A percentile compares a stretch with the other conserved stretches of the same genome.
phyloP scores from a whole-genome alignment of 345 rosid genomes.

The Iberis pinnata region DNA sequence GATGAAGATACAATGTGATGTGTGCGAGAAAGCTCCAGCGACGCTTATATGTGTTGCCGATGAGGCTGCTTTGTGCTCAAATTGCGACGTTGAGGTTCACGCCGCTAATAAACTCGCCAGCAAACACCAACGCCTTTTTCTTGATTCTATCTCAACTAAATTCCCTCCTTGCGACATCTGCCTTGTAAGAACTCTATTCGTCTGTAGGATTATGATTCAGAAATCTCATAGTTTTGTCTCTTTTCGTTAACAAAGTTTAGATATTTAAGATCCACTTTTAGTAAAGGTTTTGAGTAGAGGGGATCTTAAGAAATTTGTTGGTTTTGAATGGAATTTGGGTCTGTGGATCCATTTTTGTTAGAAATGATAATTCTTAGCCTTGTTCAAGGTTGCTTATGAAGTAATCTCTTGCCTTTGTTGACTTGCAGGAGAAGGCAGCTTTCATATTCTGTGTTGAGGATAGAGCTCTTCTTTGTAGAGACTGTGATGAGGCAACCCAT shows the following conservation, averaged over 20 bases:
- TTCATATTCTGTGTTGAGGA: slow-evolving; percentile 98
- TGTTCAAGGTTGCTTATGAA: slow-evolving; percentile 2
- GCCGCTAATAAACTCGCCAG: slow-evolving; percentile 93
- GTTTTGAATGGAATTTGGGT: background rate
- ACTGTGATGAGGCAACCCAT: slow-evolving; percentile 80
- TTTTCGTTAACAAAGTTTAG: too few relatives aligned
- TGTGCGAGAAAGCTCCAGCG: slow-evolving; percentile 91
- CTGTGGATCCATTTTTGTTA: background rate
- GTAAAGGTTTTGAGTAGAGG: background rate
- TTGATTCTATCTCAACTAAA: slow-evolving; percentile 60
- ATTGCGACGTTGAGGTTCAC: slow-evolving; percentile 80
- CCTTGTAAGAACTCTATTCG: slow-evolving; percentile 41
- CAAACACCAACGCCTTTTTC: slow-evolving; percentile 96
- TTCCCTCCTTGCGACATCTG: slow-evolving; percentile 92
- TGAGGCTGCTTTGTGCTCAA: slow-evolving; percentile 83
- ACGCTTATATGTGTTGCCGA: slow-evolving; percentile 90
- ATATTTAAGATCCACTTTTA: too few relatives aligned
- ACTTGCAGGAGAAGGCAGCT: slow-evolving; percentile 83
- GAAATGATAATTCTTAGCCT: background rate
- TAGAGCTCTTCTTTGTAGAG: slow-evolving; percentile 83
- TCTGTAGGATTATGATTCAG: background rate
- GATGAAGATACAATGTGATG: slow-evolving; percentile 98
- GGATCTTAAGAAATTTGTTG: background rate
- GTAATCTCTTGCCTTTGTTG: slow-evolving; percentile 12
- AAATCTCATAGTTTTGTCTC: background rate